phyloP scores from a whole-genome alignment of 495 filamentous ascomycete species.

The Pseudomonodictys pantanalensis region DNA sequence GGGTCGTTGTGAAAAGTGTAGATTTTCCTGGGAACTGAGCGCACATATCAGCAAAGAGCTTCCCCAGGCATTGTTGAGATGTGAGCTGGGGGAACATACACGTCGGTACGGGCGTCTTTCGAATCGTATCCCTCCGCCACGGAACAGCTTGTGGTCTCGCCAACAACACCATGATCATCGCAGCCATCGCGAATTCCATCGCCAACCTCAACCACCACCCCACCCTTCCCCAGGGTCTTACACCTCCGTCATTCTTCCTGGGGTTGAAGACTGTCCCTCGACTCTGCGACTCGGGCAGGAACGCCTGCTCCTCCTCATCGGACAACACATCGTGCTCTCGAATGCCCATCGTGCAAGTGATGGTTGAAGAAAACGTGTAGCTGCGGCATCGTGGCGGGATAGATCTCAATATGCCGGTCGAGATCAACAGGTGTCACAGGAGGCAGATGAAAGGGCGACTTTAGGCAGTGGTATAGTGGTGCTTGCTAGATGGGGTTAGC shows the following conservation, averaged over 20 bases:
- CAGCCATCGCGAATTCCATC: conserved; percentile 14
- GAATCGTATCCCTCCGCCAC: conserved; percentile 1
- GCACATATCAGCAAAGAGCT: too few relatives aligned
- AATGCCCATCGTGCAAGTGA: too few relatives aligned
- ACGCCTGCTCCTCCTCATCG: conserved; percentile 9
- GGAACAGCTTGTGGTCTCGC: not conserved
- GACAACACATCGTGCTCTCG: too few relatives aligned
- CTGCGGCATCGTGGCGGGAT: too few relatives aligned
- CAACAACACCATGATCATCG: conserved; percentile 16
- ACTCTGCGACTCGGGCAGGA: conserved; percentile 1
- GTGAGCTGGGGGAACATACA: not conserved
- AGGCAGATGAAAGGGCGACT: too few relatives aligned
- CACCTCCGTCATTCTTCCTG: not conserved
- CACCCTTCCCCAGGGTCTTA: not conserved
- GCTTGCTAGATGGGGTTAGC: too few relatives aligned
- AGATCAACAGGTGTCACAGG: too few relatives aligned
- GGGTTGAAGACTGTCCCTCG: not conserved
- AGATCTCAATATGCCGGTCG: too few relatives aligned
- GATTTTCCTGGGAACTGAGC: conserved; percentile 47
- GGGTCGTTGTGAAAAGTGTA: conserved; percentile 45
- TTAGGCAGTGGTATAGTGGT: too few relatives aligned
- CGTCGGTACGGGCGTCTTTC: conserved; percentile 16
- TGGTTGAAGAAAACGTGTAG: too few relatives aligned
- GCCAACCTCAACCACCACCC: conserved; percentile 8
- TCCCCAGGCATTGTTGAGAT: not conserved